Percentiles rank a stretch among this genome's conserved stretches.
Conservation (phyloP, 2,329 filamentous ascomycete species). For the Thelonectria olida region DNA sequence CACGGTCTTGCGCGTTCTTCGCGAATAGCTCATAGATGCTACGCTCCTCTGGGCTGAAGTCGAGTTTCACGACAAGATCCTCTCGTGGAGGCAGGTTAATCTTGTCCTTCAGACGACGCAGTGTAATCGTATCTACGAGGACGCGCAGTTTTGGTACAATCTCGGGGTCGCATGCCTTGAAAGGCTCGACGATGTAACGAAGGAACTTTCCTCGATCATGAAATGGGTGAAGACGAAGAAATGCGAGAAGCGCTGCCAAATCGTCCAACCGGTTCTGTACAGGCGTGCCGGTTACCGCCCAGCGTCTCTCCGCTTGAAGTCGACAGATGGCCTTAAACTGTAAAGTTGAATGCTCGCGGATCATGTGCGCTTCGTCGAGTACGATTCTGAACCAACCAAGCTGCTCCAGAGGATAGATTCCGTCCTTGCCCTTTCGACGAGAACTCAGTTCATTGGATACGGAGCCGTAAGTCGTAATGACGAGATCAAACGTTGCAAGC, state of each 20-base stretch:
- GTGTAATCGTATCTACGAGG: slow-evolving; percentile 92
- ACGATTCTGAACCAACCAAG: slow-evolving; percentile 95
- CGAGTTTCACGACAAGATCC: slow-evolving; percentile 77
- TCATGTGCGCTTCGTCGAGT: slow-evolving; percentile 93
- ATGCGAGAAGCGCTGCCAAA: slow-evolving; percentile 85
- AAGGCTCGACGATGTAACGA: slow-evolving; percentile 82
- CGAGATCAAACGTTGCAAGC: slow-evolving; percentile 79
- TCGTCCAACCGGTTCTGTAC: slow-evolving; percentile 95
- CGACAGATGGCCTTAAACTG: slow-evolving; percentile 87
- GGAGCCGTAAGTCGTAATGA: slow-evolving; percentile 93
- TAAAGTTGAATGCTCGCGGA: slow-evolving; percentile 83
- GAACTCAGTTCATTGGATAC: slow-evolving; percentile 80
- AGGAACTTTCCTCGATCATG: slow-evolving; percentile 80
- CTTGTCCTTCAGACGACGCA: slow-evolving; percentile 90
- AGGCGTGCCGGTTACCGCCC: slow-evolving; percentile 97
- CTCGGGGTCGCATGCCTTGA: slow-evolving; percentile 85
- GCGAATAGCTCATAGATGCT: slow-evolving; percentile 86
- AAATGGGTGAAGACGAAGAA: slow-evolving; percentile 86
- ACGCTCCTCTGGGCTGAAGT: slow-evolving; percentile 80
- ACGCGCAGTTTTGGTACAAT: slow-evolving; percentile 87
- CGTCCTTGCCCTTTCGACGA: slow-evolving; percentile 68
- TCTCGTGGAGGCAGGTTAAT: slow-evolving; percentile 81
- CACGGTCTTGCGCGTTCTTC: slow-evolving; percentile 80
- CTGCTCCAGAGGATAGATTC: slow-evolving; percentile 73
- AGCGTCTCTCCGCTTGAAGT: slow-evolving; percentile 82